Evolutionary conservation across 768 basidiomycete species (phyloP), one percentile per base, ranked within the genome.

Genomic region (Podaxis sp.): DNA sequence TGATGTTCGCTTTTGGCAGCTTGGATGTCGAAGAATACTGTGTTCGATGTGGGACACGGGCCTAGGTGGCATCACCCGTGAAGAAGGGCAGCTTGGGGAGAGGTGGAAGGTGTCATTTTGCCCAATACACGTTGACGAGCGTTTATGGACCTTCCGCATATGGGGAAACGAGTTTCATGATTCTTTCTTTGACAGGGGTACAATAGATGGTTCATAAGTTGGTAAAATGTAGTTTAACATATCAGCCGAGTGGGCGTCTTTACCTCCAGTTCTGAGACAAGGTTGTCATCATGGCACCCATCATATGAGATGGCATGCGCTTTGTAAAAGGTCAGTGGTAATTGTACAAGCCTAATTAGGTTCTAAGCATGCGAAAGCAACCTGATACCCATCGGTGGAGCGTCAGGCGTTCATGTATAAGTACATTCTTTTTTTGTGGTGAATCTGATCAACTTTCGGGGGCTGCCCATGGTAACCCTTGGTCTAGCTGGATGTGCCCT

Each of bases 1-100:
- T 51, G 11, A 55, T 40, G 36, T 30, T 3, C 13, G 1, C 17
- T 7, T 50, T 37, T 17, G 28, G 37, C 53, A 63, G 62, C 33
- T 12, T 63, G 48, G 62, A 63, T 30, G 51, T 53, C n/a, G 62
- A 63, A 38, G 56, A 63, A 8, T 36, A 44, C 6, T 63, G 56
- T 30, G 24, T 20, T 51, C 56, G 62, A 24, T 63, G 62, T 33
- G 62, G 62, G 22, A 24, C 56, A 30, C 44, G 40, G 3, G 30
- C 51, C 26, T 63, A 46, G 20, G 15, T 46, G 17, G 7, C 4
- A 12, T 13, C 5, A 13, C 40, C 4, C 40, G 11, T 17, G 17
- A n/a, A n/a, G 40, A 41, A 15, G 15, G 40, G 17, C 17, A 12
- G 11, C 40, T 41, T n/a, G 40, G 15, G 40, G 40, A 33, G 40